Evolutionary conservation across 2,329 filamentous ascomycete genomes (phyloP).

Genomic region (Paecilomyces sp.): DNA sequence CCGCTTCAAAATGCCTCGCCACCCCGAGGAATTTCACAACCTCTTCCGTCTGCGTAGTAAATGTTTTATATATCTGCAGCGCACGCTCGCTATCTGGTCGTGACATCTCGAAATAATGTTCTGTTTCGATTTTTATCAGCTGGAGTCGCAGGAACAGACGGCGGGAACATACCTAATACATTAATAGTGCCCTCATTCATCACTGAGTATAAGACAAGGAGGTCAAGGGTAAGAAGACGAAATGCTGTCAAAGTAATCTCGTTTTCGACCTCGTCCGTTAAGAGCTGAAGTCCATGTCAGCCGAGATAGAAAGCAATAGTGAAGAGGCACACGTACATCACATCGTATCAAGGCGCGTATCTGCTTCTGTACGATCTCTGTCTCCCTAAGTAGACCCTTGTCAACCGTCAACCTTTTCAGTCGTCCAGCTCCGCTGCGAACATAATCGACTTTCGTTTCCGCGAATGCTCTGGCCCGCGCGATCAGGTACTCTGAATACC

Average conservation of each 20-base stretch:
- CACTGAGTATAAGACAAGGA: constrained; percentile 84
- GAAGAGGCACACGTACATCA: constrained; percentile 55
- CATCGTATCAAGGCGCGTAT: constrained; percentile 80
- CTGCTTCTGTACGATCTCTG: constrained; percentile 82
- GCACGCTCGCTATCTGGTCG: constrained; percentile 87
- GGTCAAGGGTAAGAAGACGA: constrained; percentile 79
- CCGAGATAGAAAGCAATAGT: neutral
- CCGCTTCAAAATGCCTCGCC: constrained; percentile 83
- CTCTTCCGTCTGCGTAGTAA: constrained; percentile 84
- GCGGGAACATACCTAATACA: constrained; percentile 63
- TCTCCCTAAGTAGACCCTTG: constrained; percentile 86
- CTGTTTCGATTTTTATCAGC: constrained; percentile 37
- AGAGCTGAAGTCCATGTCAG: constrained; percentile 51
- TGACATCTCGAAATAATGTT: constrained; percentile 98
- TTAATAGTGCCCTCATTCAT: constrained; percentile 98
- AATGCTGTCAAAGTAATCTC: constrained; percentile 96
- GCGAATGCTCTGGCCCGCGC: constrained; percentile 76
- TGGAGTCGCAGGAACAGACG: neutral
- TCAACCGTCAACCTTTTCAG: constrained; percentile 83
- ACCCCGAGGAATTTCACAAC: constrained; percentile 85
- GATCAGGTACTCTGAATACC: constrained; percentile 81
- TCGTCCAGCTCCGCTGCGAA: constrained; percentile 71
- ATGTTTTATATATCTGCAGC: constrained; percentile 84
- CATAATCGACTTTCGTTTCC: constrained; percentile 83
- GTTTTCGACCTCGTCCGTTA: constrained; percentile 85